Percentiles rank a stretch among this genome's conserved stretches.
Conservation (phyloP, 768 basidiomycete species). For the Symmetrospora coprosmae region DNA sequence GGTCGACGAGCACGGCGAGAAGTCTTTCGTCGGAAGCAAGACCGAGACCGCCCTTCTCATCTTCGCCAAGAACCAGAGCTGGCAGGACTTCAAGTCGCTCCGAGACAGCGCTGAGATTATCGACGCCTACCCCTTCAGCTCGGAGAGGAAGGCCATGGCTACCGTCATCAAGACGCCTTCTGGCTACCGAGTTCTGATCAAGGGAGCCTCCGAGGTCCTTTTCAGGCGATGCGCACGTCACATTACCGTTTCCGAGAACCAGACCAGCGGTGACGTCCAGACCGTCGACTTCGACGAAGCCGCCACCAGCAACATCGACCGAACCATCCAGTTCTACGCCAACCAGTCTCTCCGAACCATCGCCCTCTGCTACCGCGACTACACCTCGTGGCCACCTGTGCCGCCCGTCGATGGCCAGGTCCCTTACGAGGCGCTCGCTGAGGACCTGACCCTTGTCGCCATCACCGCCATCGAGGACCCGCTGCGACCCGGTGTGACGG, state of each 20-base stretch:
- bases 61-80: slow-evolving; percentile 66
- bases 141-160: slow-evolving; percentile 87
- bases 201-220: slow-evolving; percentile 89
- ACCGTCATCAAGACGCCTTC: slow-evolving; percentile 55
- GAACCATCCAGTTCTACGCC: slow-evolving; percentile 95
- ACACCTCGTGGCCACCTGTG: slow-evolving; percentile 67
- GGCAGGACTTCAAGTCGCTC: slow-evolving; percentile 55
- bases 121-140: slow-evolving; percentile 87
- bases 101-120: slow-evolving; percentile 51
- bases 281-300: slow-evolving; percentile 51
- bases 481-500: slow-evolving; percentile 70
- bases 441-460: slow-evolving; percentile 66
- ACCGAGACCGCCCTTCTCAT: slow-evolving; percentile 82
- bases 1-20: slow-evolving; percentile 47
- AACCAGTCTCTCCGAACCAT: slow-evolving; percentile 91
- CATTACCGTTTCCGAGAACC: slow-evolving; percentile 47
- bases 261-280: slow-evolving; percentile 32
- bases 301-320: slow-evolving; percentile 60
- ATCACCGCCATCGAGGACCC: slow-evolving; percentile 96
- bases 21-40: slow-evolving; percentile 71
- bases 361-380: slow-evolving; percentile 82
- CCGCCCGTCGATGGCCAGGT: slow-evolving; percentile 35
- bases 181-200: slow-evolving; percentile 58
- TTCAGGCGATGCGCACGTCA: slow-evolving; percentile 59
- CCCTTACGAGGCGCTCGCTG: slow-evolving; percentile 41